Percentiles rank a stretch among this genome's conserved stretches.
Evolutionary conservation across 305 asterid genomes (phyloP).

Genomic region (Caryopteris hybrid): DNA sequence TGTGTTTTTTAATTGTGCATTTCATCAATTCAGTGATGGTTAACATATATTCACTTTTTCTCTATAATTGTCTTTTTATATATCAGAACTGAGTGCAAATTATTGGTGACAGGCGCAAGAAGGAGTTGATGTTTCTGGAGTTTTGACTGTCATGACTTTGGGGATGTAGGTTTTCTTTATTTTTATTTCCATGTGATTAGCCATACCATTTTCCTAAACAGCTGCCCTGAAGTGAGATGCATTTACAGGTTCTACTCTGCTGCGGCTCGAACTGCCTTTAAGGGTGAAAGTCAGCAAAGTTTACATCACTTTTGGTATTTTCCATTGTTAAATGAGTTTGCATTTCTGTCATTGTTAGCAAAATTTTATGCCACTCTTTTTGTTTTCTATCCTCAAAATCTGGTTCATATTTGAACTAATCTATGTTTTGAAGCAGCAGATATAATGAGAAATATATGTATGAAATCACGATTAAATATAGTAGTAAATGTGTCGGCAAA

Average conservation of each 20-base stretch:
- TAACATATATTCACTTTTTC: background rate
- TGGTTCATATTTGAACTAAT: background rate
- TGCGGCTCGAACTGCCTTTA: constrained; percentile 91
- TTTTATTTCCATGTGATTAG: constrained; percentile 17
- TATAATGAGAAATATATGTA: background rate
- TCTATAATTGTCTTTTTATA: constrained; percentile 1
- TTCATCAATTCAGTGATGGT: background rate
- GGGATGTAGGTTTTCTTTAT: constrained; percentile 74
- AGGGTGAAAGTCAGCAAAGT: constrained; percentile 94
- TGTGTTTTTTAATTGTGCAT: background rate
- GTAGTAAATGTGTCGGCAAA: background rate
- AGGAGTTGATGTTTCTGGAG: constrained; percentile 81
- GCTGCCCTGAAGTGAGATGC: constrained; percentile 31
- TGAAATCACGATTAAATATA: background rate
- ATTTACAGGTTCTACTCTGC: constrained; percentile 86
- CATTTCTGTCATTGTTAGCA: constrained; percentile 2
- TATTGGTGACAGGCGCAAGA: constrained; percentile 69
- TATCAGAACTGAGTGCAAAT: constrained; percentile 24
- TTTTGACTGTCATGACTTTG: constrained; percentile 93
- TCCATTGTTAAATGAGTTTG: constrained; percentile 10
- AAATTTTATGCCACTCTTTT: background rate
- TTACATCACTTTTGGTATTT: constrained; percentile 89
- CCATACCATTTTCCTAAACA: constrained; percentile 20
- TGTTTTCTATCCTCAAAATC: background rate
- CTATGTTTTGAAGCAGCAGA: background rate